phyloP scores from a whole-genome alignment of 2,329 filamentous ascomycete species.

The Penicillium sumatraense region DNA sequence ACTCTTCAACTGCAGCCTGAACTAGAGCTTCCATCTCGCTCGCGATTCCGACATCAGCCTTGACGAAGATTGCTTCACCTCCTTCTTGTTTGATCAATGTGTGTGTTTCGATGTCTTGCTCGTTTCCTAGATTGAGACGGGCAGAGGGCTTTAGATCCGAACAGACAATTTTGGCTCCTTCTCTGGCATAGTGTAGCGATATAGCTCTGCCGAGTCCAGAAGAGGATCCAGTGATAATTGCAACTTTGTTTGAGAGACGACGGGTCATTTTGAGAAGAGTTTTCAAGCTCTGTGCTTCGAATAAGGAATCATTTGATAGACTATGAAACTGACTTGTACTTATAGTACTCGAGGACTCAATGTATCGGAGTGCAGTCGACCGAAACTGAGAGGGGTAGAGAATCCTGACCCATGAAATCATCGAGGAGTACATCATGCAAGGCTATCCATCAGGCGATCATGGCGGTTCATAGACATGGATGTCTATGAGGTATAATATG shows the following conservation, averaged over 20 bases:
- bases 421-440: too few relatives aligned
- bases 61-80: constrained; percentile 40
- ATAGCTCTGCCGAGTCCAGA: constrained; percentile 54
- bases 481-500: too few relatives aligned
- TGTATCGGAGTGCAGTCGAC: neutral
- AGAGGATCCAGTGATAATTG: constrained; percentile 53
- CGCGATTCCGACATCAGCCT: constrained; percentile 2
- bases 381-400: neutral
- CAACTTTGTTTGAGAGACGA: constrained; percentile 38
- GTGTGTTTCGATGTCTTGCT: constrained; percentile 36
- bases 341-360: neutral
- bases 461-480: too few relatives aligned
- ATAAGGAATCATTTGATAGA: neutral
- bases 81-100: constrained; percentile 41
- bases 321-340: neutral
- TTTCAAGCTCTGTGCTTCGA: neutral
- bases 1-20: constrained; percentile 1
- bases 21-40: constrained; percentile 1
- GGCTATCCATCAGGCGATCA: too few relatives aligned
- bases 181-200: constrained; percentile 42
- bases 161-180: constrained; percentile 50
- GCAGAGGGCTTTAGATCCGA: constrained; percentile 39
- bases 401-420: neutral
- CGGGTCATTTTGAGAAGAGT: neutral
- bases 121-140: constrained; percentile 5